Base-by-base conservation (phyloP, 31 red algal genomes). In the Bonnemaisonia californica region DNA sequence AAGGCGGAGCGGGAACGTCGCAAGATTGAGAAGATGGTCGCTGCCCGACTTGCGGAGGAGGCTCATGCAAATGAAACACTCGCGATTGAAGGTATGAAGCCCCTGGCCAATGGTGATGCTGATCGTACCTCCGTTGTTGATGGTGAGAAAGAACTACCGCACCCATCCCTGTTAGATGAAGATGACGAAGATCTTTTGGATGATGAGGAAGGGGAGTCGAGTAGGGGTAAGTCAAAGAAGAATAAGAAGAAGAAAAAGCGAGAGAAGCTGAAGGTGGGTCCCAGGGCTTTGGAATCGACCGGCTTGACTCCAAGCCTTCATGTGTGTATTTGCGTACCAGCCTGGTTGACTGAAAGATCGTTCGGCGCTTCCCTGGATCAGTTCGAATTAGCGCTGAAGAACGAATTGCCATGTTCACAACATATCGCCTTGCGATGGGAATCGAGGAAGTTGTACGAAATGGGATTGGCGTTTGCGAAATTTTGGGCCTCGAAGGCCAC, bases 401-500 rank as follows among this genome's bases (percentile, higher is more conserved):
- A 79, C 19, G 80, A 92, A 51, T 51, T 95, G 24, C 97, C 93
- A 1, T 95, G 48, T 62, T 87, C 96, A 4, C 90, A 95, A 41
- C 92, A 91, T 54, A 82, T 89, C 47, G 96, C 92, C 13, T 76
- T 98, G 70, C 96, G 96, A 3, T 98, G 96, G 96, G 91, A 94
- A 23, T 83, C 84, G 16, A 54, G 78, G 0, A 57, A 80, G 24
- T 41, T 95, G 4, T 76, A 81, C 36, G 82, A 93, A 56, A 93
- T 93, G 96, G 88, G 86, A 0, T 63, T 90, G 55, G 91, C 89
- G 28, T 98, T 98, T 83, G 89, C 88, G n/a, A 95, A 95, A 54
- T 98, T 98, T 86, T 98, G 96, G 96, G 92, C 96, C 16, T 93
- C 92, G 22, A 98, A 98, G 81, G 93, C 92, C 22, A 93, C 96